These are phyloP conservation scores for Ogataea populi-albae DNA, from an alignment of 805 yeast genomes.

Conservation along the genomic window DNA sequence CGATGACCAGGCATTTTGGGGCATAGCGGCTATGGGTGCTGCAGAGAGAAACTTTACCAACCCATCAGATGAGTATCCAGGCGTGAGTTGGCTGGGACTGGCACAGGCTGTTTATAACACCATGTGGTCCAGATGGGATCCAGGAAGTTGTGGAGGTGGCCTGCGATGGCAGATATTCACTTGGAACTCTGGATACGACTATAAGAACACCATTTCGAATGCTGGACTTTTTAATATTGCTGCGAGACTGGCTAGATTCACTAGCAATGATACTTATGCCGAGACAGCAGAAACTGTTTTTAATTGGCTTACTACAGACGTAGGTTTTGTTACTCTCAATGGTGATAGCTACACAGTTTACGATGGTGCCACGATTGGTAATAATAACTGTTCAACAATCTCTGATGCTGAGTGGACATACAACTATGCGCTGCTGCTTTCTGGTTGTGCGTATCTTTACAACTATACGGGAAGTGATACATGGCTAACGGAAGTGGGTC, in stretches of 20 bases:
- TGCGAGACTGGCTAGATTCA: conserved; percentile 79
- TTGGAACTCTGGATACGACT: conserved; percentile 85
- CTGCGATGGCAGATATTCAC: conserved; percentile 89
- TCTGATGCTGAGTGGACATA: conserved; percentile 62
- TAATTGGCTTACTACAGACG: conserved; percentile 51
- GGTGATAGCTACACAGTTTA: conserved; percentile 38
- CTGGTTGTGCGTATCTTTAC: conserved; percentile 71
- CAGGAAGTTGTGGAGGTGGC: conserved; percentile 64
- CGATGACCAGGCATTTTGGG: conserved; percentile 95
- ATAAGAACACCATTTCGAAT: conserved; percentile 85
- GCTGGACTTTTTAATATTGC: conserved; percentile 79
- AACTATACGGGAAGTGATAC: conserved; percentile 49
- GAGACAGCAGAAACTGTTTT: conserved; percentile 71
- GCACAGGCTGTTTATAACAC: conserved; percentile 87
- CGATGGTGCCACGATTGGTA: conserved; percentile 56
- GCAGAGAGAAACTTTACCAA: conserved; percentile 80
- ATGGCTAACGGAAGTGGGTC: conserved; percentile 41
- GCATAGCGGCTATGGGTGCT: conserved; percentile 79
- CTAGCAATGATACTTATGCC: conserved; percentile 67
- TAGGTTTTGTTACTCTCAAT: conserved; percentile 24
- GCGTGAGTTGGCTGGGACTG: conserved; percentile 59
- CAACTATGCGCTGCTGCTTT: conserved; percentile 63
- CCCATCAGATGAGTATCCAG: conserved; percentile 44
- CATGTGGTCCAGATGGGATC: conserved; percentile 80
- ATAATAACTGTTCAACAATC: conserved; percentile 45